These are phyloP conservation scores for Xylaria curta DNA, from an alignment of 495 filamentous ascomycete genomes.

Conservation along the genomic window DNA sequence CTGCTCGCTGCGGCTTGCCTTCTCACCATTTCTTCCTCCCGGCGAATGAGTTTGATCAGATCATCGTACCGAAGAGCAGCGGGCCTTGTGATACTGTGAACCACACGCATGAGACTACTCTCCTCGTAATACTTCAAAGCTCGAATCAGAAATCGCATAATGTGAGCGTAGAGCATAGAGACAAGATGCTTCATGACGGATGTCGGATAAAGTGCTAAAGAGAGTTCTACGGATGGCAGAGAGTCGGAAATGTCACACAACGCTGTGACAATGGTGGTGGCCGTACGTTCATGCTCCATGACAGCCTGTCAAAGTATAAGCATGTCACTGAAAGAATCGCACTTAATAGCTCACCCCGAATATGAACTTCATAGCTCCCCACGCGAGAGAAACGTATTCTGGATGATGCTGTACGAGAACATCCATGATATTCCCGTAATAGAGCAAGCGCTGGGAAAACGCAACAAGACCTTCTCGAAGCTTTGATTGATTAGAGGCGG, in stretches of 20 bases:
- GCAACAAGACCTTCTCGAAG: background rate
- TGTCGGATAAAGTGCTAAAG: conserved; percentile 14
- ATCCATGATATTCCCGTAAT: conserved; percentile 31
- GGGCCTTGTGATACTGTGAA: conserved; percentile 22
- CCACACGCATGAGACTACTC: conserved; percentile 16
- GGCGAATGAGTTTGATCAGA: background rate
- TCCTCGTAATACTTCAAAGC: conserved; percentile 44
- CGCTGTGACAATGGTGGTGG: background rate
- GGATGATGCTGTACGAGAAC: conserved; percentile 35
- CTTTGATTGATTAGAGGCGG: background rate
- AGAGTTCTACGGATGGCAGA: conserved; percentile 9
- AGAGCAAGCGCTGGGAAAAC: background rate
- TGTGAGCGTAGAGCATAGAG: conserved; percentile 3
- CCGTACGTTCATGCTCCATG: conserved; percentile 64
- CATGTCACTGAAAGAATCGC: no score
- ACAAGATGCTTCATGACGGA: background rate
- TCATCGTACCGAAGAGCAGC: background rate
- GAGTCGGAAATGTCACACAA: conserved; percentile 6
- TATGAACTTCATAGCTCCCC: conserved; percentile 42
- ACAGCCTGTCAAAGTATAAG: conserved; percentile 11
- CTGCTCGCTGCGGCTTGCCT: background rate
- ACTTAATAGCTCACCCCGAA: conserved; percentile 15
- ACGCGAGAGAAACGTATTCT: conserved; percentile 42
- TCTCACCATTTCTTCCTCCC: background rate
- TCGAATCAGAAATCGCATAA: conserved; percentile 24